Percentiles rank a stretch among this genome's conserved stretches.
phyloP scores from a whole-genome alignment of 768 basidiomycete species.

The Leccinum variicolor region DNA sequence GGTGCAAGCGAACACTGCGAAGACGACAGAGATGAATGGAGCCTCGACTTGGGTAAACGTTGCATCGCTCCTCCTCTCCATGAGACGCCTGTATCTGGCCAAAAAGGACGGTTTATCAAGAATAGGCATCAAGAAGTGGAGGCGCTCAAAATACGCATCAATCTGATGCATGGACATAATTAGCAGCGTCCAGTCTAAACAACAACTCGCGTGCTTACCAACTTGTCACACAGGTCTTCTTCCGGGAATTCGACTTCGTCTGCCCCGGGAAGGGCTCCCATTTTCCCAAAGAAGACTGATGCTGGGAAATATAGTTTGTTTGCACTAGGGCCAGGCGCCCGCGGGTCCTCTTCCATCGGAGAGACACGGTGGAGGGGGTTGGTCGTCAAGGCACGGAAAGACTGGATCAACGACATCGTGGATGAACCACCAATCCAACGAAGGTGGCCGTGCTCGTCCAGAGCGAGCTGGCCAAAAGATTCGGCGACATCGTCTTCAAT shows the following conservation, averaged over 20 bases:
- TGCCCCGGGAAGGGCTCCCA: slow-evolving; percentile 74
- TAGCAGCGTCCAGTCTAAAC: slow-evolving; percentile 14
- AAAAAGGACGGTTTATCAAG: slow-evolving; percentile 85
- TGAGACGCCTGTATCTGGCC: slow-evolving; percentile 63
- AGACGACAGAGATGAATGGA: slow-evolving; percentile 77
- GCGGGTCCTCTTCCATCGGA: slow-evolving; percentile 81
- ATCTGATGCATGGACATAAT: slow-evolving; percentile 48
- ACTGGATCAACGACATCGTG: slow-evolving; percentile 89
- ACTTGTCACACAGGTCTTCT: slow-evolving; percentile 80
- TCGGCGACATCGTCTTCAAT: slow-evolving; percentile 73
- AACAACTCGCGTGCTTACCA: slow-evolving; percentile 48
- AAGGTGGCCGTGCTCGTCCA: slow-evolving; percentile 88
- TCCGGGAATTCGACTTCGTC: slow-evolving; percentile 88
- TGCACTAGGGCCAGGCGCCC: slow-evolving; percentile 71
- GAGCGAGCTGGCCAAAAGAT: slow-evolving; percentile 81
- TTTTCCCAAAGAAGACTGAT: slow-evolving; percentile 82
- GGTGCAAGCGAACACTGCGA: slow-evolving; percentile 88
- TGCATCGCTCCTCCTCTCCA: slow-evolving; percentile 62
- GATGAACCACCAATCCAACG: slow-evolving; percentile 92
- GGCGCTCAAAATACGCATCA: slow-evolving; percentile 80
- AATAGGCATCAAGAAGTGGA: slow-evolving; percentile 87
- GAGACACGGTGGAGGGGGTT: slow-evolving; percentile 75
- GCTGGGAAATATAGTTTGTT: slow-evolving; percentile 89
- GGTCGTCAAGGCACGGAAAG: slow-evolving; percentile 73
- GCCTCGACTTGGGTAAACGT: slow-evolving; percentile 56